A percentile compares a stretch with the other conserved stretches of the same genome.
phyloP scores from a whole-genome alignment of 2,329 filamentous ascomycete species.

The Rachicladosporium sp. region DNA sequence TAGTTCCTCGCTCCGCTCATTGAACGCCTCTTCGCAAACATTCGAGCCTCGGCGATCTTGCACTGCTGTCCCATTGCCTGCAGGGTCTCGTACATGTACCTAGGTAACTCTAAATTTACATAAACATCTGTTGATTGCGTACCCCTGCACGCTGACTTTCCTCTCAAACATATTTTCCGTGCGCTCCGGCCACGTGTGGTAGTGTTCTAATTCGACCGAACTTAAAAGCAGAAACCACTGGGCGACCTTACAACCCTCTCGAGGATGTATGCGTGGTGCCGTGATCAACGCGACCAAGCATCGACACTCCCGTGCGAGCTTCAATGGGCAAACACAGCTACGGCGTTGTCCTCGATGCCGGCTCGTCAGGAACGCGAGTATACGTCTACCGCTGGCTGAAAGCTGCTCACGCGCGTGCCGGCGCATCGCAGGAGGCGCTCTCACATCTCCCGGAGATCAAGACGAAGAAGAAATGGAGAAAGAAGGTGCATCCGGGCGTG shows the following conservation, averaged over 20 bases:
- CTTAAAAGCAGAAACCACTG: neutral
- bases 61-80: too few species aligned
- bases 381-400: conserved; percentile 94
- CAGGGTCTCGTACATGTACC: too few species aligned
- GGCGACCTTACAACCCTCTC: neutral
- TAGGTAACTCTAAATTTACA: too few species aligned
- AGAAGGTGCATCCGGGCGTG: conserved; percentile 85
- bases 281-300: neutral
- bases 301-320: neutral
- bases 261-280: neutral
- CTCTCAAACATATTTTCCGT: too few species aligned
- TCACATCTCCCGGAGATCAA: conserved; percentile 65
- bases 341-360: conserved; percentile 93
- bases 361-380: conserved; percentile 88
- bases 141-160: too few species aligned
- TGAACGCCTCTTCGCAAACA: too few species aligned
- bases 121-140: too few species aligned
- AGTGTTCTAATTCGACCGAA: neutral
- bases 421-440: conserved; percentile 48
- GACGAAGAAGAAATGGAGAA: conserved; percentile 76
- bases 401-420: conserved; percentile 51
- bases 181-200: neutral
- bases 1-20: too few species aligned
- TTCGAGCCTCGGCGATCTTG: too few species aligned
- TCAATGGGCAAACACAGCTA: conserved; percentile 41